Evolutionary conservation across 306 rosid species (phyloP).

Genomic region (Corylus avellana): DNA sequence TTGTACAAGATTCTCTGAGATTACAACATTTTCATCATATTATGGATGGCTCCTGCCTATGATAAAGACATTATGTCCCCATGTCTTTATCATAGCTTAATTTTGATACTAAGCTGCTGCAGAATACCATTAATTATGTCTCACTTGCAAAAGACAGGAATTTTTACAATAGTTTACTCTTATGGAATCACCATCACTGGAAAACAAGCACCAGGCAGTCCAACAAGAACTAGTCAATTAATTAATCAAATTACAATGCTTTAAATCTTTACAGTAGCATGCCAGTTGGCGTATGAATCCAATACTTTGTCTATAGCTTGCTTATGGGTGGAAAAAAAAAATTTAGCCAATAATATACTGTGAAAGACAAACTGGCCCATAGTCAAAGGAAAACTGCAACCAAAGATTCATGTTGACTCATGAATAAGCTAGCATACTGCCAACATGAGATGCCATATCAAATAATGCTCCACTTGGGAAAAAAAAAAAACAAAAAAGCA

Average conservation of each 20-base stretch:
- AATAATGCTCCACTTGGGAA: constrained; percentile 10
- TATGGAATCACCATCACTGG: not conserved
- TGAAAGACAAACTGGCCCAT: constrained; percentile 23
- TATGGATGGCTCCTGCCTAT: not conserved
- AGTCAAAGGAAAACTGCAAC: constrained; percentile 33
- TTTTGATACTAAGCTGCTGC: not conserved
- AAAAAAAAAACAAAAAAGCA: not conserved
- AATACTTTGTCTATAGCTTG: constrained; percentile 30
- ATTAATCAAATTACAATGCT: constrained; percentile 33
- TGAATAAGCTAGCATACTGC: constrained; percentile 35
- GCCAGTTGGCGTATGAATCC: constrained; percentile 38
- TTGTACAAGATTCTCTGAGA: not conserved
- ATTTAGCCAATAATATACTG: constrained; percentile 5
- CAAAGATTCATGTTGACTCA: constrained; percentile 30
- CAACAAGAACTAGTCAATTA: constrained; percentile 13
- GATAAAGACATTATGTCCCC: too few species aligned
- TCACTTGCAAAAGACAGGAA: too few species aligned
- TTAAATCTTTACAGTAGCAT: constrained; percentile 52
- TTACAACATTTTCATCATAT: too few species aligned
- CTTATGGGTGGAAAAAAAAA: constrained; percentile 29
- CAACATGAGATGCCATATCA: constrained; percentile 15
- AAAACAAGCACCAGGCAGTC: constrained; percentile 14
- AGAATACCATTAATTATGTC: not conserved
- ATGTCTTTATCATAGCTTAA: not conserved
- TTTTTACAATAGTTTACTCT: too few species aligned